Percentiles rank a stretch among this genome's conserved stretches.
These are phyloP conservation scores for Silene latifolia DNA, from an alignment of 148 eudicot genomes.

Conservation along the genomic window DNA sequence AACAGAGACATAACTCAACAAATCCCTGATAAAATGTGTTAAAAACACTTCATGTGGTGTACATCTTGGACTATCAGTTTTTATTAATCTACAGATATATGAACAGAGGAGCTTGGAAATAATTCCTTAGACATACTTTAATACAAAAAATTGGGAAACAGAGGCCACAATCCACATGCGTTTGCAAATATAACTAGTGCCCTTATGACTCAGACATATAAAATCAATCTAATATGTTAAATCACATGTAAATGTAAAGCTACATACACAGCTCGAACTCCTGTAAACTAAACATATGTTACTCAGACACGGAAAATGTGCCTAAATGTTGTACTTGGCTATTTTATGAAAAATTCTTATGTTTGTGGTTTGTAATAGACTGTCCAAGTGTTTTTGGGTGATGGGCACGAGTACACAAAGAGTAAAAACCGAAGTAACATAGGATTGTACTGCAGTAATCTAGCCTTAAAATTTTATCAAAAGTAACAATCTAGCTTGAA, in stretches of 20 bases:
- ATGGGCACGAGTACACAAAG: too few species aligned
- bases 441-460: too few species aligned
- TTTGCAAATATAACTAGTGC: neutral
- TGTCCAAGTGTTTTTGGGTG: too few species aligned
- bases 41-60: neutral
- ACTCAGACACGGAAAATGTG: too few species aligned
- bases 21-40: neutral
- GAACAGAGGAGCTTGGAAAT: neutral
- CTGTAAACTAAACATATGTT: neutral
- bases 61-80: neutral
- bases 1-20: conserved; percentile 18
- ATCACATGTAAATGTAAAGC: too few species aligned
- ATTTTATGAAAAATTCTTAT: too few species aligned
- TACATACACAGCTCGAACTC: neutral
- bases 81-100: neutral
- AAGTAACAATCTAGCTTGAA: neutral
- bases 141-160: neutral
- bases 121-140: neutral
- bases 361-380: too few species aligned
- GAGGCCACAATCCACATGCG: neutral
- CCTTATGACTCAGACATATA: neutral
- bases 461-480: neutral
- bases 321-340: too few species aligned
- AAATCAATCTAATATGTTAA: neutral
- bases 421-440: too few species aligned